Evolutionary conservation across 805 yeast genomes (phyloP).

Genomic region (Tetrapisispora nanseiensis): DNA sequence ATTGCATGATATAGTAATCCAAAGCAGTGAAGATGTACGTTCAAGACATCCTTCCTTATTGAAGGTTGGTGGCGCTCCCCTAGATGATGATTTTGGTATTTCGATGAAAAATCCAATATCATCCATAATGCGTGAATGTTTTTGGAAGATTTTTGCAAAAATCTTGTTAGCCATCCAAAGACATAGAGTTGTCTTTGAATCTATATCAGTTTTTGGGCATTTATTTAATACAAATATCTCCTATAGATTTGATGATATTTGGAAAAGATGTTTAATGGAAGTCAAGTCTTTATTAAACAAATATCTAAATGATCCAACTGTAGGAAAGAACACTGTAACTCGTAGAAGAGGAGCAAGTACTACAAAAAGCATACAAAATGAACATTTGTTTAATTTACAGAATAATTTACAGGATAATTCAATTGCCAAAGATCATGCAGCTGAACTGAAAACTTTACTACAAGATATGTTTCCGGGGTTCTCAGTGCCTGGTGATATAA

Average conservation of each 20-base stretch:
- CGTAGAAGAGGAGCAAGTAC: neutral
- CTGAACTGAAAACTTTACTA: conserved; percentile 37
- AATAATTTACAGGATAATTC: conserved; percentile 20
- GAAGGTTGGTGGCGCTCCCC: conserved; percentile 19
- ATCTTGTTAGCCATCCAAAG: conserved; percentile 55
- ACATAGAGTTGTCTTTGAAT: conserved; percentile 56
- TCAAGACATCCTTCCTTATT: conserved; percentile 40
- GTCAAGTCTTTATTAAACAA: conserved; percentile 15
- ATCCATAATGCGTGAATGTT: conserved; percentile 55
- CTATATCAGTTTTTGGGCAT: conserved; percentile 32
- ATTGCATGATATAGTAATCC: conserved; percentile 49
- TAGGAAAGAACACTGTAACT: neutral
- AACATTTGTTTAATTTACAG: conserved; percentile 19
- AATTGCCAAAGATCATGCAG: conserved; percentile 28
- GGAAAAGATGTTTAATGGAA: conserved; percentile 34
- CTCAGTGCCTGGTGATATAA: conserved; percentile 29
- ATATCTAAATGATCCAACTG: conserved; percentile 14
- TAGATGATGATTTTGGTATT: conserved; percentile 26
- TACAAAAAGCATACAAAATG: neutral
- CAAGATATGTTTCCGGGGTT: conserved; percentile 69
- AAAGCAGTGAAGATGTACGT: conserved; percentile 56
- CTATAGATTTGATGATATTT: conserved; percentile 35
- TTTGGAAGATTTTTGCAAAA: conserved; percentile 59
- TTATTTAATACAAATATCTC: conserved; percentile 15
- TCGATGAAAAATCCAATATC: conserved; percentile 41